Evolutionary conservation across 176 grass and related monocot species (phyloP).

Genomic region (Microstegium vimineum): DNA sequence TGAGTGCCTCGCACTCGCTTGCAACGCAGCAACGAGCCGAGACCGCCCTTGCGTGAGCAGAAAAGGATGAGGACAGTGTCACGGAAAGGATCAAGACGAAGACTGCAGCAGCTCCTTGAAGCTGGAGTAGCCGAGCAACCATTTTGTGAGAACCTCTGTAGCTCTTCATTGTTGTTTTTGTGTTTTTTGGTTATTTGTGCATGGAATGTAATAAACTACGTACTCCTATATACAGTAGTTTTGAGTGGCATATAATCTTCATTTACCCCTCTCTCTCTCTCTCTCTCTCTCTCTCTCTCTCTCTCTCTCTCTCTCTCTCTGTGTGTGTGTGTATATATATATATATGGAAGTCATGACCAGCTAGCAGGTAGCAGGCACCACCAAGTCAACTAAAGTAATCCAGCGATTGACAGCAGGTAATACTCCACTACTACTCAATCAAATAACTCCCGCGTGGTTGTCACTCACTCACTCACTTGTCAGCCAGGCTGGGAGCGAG

Average conservation of each 20-base stretch:
- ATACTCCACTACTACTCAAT: too few relatives aligned
- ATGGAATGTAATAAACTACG: background rate
- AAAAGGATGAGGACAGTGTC: background rate
- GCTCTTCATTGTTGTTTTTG: conserved; percentile 31
- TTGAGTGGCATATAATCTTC: background rate
- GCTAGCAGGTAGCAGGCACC: background rate
- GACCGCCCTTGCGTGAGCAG: background rate
- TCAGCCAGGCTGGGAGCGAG: too few relatives aligned
- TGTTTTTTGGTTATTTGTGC: background rate
- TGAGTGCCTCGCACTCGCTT: background rate
- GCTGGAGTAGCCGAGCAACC: background rate
- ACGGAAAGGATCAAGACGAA: background rate
- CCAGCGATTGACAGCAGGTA: background rate
- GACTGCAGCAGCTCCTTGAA: background rate
- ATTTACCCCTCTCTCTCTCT: background rate
- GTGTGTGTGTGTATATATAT: too few relatives aligned
- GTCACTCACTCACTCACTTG: too few relatives aligned
- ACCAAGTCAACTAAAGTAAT: background rate
- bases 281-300: too few relatives aligned
- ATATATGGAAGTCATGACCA: background rate
- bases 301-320: too few relatives aligned
- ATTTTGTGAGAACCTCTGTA: background rate
- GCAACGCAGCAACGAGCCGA: background rate
- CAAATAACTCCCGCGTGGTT: too few relatives aligned
- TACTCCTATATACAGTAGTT: background rate